Evolutionary conservation across 2,329 filamentous ascomycete species (phyloP), one percentile per base, ranked within the genome.

Genomic region (Nemania sp.): DNA sequence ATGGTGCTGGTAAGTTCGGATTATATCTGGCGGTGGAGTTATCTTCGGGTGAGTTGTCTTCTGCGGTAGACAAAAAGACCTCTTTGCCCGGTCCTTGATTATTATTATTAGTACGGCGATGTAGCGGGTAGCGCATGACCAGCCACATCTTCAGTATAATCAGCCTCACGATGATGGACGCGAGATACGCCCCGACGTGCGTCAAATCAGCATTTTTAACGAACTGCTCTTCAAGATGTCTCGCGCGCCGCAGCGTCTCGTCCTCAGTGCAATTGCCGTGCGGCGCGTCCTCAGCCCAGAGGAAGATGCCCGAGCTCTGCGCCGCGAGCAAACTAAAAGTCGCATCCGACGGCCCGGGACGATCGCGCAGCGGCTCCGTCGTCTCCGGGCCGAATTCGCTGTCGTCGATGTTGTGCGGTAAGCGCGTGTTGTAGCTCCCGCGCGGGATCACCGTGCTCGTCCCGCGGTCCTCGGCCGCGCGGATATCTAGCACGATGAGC

Each of bases 401-500:
- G 61, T 85, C 82, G 65, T 84, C 77, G 34, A 84, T 65, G 50
- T 83, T 81, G 11, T 75, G 71, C 0, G 81, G 80, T 5, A 77
- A 64, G 3, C 68, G 68, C 1, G 79, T 80, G 59, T 80, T 75
- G 57, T 75, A 79, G 11, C 67, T 68, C n/a, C 72, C 66, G 5
- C 66, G 63, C 7, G 73, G 66, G 6, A 80, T 70, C n/a, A 75
- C 69, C 9, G 75, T 69, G 14, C 70, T 75, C 1, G 75, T 73
- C 9, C 82, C 82, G 3, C 80, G 75, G 44, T 83, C 75, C 61
- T 84, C 80, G 6, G 80, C 76, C 1, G 76, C 76, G 6, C 79
- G 77, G 23, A 78, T 72, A 58, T 88, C 84, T 2, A 86, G 73
- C n/a, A 83, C 75, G 24, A 84, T 67, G n/a, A 87, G 76, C 59